Evolutionary conservation across 805 yeast species (phyloP), one percentile per base, ranked within the genome.

Genomic region (Candida coleopterorum): DNA sequence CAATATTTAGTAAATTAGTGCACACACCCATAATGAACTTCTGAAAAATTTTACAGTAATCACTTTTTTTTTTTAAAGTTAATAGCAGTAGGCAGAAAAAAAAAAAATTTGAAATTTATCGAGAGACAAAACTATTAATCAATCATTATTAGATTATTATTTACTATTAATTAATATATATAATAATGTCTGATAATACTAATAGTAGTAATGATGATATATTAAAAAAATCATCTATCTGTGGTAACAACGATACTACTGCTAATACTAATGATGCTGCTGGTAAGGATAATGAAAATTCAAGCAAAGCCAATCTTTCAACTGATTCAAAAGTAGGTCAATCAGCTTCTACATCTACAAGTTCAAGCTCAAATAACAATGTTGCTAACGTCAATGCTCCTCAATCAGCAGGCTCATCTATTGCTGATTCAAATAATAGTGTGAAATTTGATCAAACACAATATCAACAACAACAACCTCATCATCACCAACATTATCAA

Each of bases 401-500:
- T 4, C 5, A 24, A n/a, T 20, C 32, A 4, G 6, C 32, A 4
- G 15, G 15, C 9, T 6, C 32, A 7, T 21, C 25, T 20, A 12
- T 10, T 20, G n/a, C 25, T 20, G n/a, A 9, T 20, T 20, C 25
- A 18, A 18, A 29, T 11, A 25, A 29, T 29, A 34, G 18, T 18
- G 14, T 32, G 18, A 25, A 32, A 23, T n/a, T 29, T 18, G 32
- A 23, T 35, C 29, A 28, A n/a, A 14, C 24, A 14, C 37, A 25
- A 23, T 18, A 18, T 25, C 41, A 32, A 25, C 21, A 27, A 17
- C 41, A 39, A 9, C 38, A 32, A 29, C 32, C 23, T 14, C 37
- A 30, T 12, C 37, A 36, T 10, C n/a, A 43, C 20, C 48, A 40
- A 18, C 39, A 47, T 28, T 41, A 48, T 20, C 44, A 40, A 20